These are phyloP conservation scores for Paramecium octaurelia DNA, from an alignment of 73 alveolate species.

Conservation along the genomic window DNA sequence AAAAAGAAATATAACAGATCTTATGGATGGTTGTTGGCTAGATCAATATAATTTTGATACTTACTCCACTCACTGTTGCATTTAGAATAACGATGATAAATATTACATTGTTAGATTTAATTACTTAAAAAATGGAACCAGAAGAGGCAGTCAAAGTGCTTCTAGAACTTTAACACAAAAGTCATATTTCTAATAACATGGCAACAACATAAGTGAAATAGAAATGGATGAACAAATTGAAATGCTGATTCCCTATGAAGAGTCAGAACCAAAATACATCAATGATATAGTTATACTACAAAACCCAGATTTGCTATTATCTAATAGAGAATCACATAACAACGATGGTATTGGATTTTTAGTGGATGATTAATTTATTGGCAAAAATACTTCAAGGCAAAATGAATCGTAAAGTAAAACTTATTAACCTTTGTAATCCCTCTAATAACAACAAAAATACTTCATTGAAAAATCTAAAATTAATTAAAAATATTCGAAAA, in stretches of 20 bases:
- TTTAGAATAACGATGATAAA: not conserved
- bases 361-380: not conserved
- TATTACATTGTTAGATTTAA: not conserved
- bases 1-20: conserved; percentile 2
- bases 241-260: conserved; percentile 9
- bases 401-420: not conserved
- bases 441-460: not conserved
- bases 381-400: not conserved
- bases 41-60: not conserved
- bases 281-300: not conserved
- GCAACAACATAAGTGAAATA: not conserved
- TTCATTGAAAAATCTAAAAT: not conserved
- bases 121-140: not conserved
- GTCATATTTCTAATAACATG: not conserved
- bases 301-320: not conserved
- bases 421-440: not conserved
- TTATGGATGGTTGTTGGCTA: conserved; percentile 37
- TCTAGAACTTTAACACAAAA: not conserved
- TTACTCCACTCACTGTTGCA: not conserved
- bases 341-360: not conserved
- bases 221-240: conserved; percentile 17
- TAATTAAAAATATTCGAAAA: not conserved
- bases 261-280: conserved; percentile 13
- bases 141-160: not conserved
- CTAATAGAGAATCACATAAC: conserved; percentile 25